These are phyloP conservation scores for Coemansia pectinata DNA, from an alignment of 192 early-diverging fungal genomes.

Conservation along the genomic window DNA sequence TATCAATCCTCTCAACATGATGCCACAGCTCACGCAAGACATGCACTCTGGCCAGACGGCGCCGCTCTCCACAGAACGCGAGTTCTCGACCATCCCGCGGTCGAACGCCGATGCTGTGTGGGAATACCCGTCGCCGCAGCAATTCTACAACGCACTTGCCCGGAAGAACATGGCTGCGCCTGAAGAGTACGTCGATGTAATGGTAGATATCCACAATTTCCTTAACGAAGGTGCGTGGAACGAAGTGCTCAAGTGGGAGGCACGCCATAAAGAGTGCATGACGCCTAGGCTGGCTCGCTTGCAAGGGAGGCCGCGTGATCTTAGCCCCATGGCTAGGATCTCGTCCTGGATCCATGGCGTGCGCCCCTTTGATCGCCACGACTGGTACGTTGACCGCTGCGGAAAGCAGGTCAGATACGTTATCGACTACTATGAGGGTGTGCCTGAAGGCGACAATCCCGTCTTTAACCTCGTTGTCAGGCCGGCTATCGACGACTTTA, in stretches of 20 bases:
- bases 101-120: constrained; percentile 53
- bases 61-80: constrained; percentile 77
- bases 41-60: constrained; percentile 66
- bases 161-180: constrained; percentile 88
- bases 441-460: constrained; percentile 71
- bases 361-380: constrained; percentile 94
- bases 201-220: constrained; percentile 99
- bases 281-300: constrained; percentile 75
- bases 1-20: constrained; percentile 90
- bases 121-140: constrained; percentile 91
- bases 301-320: constrained; percentile 79
- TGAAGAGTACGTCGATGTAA: constrained; percentile 77
- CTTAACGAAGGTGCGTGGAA: constrained; percentile 96
- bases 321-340: constrained; percentile 70
- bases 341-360: constrained; percentile 63
- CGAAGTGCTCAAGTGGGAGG: constrained; percentile 94
- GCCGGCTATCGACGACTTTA: constrained; percentile 83
- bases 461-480: constrained; percentile 93
- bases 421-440: constrained; percentile 93
- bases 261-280: constrained; percentile 50
- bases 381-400: constrained; percentile 93
- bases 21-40: constrained; percentile 76
- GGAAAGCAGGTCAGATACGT: constrained; percentile 91
- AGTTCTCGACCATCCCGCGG: constrained; percentile 71
- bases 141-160: constrained; percentile 84